phyloP scores from a whole-genome alignment of 129 eudicot genomes.

The Flaveria bidentis region DNA sequence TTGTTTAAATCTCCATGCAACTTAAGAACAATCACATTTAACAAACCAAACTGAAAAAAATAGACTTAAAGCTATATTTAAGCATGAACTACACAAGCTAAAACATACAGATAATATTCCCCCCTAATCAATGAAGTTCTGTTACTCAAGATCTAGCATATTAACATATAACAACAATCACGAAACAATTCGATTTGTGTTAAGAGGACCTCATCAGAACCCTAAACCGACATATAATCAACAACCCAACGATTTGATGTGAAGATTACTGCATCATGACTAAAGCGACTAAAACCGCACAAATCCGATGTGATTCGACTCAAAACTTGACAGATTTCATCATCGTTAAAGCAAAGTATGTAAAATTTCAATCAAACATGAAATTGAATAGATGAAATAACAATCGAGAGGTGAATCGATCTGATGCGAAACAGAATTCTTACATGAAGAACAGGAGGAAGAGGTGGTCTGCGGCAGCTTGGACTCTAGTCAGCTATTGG shows the following conservation, averaged over 20 bases:
- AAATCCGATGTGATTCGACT: conserved; percentile 6
- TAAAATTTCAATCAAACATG: not conserved
- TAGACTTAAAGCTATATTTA: not conserved
- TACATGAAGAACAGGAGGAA: conserved; percentile 15
- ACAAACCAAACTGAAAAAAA: conserved; percentile 1
- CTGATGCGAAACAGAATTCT: conserved; percentile 7
- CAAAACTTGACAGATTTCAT: conserved; percentile 14
- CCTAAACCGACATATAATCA: not conserved
- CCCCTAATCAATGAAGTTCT: not conserved
- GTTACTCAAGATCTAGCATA: conserved; percentile 6
- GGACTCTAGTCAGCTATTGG: conserved; percentile 30
- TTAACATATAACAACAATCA: not conserved
- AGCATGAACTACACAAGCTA: not conserved
- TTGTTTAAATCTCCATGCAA: too few relatives aligned
- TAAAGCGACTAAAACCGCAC: conserved; percentile 1
- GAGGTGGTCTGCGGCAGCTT: conserved; percentile 27
- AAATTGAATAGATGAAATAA: not conserved
- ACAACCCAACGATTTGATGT: not conserved
- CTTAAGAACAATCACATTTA: too few relatives aligned
- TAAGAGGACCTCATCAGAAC: not conserved
- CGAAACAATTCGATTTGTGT: conserved; percentile 8
- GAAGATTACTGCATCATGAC: not conserved
- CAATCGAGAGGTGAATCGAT: not conserved
- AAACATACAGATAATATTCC: too few relatives aligned
- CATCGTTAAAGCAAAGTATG: not conserved